Evolutionary conservation across 2,329 filamentous ascomycete genomes (phyloP).

Genomic region (Penicillium frequentans): DNA sequence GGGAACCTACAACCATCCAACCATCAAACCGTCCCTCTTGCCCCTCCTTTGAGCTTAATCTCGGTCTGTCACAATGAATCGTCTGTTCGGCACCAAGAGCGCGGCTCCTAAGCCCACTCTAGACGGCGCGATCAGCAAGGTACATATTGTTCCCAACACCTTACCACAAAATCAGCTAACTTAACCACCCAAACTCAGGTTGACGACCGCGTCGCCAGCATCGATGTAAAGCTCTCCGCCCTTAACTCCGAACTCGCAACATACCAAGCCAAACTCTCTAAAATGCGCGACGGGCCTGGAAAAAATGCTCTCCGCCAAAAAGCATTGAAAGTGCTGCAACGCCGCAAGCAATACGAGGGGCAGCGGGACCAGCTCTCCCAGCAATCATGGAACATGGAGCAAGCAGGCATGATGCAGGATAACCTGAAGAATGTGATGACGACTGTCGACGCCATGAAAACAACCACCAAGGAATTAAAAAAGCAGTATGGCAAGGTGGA

Average conservation of each 20-base stretch:
- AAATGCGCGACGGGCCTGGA: constrained; percentile 94
- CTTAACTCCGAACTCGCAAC: constrained; percentile 86
- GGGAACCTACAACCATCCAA: background rate
- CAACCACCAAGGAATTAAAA: constrained; percentile 86
- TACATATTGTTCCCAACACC: constrained; percentile 40
- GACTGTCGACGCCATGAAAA: constrained; percentile 96
- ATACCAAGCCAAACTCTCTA: constrained; percentile 82
- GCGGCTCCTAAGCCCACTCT: constrained; percentile 88
- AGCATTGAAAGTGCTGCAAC: constrained; percentile 88
- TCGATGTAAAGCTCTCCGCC: constrained; percentile 92
- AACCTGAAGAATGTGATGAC: constrained; percentile 99
- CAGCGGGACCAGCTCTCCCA: constrained; percentile 91
- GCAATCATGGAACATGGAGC: constrained; percentile 99
- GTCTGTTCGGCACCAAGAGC: constrained; percentile 87
- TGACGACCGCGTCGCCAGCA: constrained; percentile 76
- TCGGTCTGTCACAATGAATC: constrained; percentile 69
- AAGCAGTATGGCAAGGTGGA: constrained; percentile 97
- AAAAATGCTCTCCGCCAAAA: constrained; percentile 93
- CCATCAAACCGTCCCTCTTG: background rate
- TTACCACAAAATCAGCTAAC: background rate
- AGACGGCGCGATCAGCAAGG: constrained; percentile 76
- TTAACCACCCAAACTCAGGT: constrained; percentile 49
- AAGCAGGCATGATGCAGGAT: constrained; percentile 97
- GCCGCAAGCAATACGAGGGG: constrained; percentile 88
- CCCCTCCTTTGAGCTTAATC: background rate